phyloP scores from a whole-genome alignment of 345 rosid species.

The Brassica nigra region DNA sequence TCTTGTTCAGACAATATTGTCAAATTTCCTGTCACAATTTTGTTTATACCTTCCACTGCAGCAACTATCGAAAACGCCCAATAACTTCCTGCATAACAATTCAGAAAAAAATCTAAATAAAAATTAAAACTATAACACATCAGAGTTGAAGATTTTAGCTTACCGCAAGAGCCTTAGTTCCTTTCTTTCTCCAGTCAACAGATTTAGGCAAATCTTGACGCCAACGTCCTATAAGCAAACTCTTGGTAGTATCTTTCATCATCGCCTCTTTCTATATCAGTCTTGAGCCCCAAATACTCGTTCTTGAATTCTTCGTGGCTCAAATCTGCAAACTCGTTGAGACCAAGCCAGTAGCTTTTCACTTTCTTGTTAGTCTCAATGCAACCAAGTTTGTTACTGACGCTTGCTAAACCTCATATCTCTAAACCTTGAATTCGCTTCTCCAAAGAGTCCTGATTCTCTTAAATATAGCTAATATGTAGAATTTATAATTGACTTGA shows the following conservation, averaged over 20 bases:
- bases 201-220: slow-evolving; percentile 16
- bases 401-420: background rate
- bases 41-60: slow-evolving; percentile 53
- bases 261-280: slow-evolving; percentile 26
- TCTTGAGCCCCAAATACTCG: slow-evolving; percentile 57
- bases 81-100: slow-evolving; percentile 63
- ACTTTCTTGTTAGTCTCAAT: slow-evolving; percentile 58
- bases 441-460: background rate
- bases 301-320: slow-evolving; percentile 77
- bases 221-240: slow-evolving; percentile 44
- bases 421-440: background rate
- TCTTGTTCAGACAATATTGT: background rate
- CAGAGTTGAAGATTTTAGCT: background rate
- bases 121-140: background rate
- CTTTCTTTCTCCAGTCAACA: background rate
- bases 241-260: slow-evolving; percentile 38
- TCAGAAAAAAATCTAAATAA: background rate
- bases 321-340: slow-evolving; percentile 80
- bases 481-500: background rate
- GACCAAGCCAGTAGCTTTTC: slow-evolving; percentile 68
- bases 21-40: background rate
- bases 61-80: slow-evolving; percentile 94
- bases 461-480: background rate
- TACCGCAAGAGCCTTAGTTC: slow-evolving; percentile 70
- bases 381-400: background rate